Evolutionary conservation across 441 rosid genomes (phyloP), one percentile per base, ranked within the genome.

Genomic region (Flueggea neowawraea): DNA sequence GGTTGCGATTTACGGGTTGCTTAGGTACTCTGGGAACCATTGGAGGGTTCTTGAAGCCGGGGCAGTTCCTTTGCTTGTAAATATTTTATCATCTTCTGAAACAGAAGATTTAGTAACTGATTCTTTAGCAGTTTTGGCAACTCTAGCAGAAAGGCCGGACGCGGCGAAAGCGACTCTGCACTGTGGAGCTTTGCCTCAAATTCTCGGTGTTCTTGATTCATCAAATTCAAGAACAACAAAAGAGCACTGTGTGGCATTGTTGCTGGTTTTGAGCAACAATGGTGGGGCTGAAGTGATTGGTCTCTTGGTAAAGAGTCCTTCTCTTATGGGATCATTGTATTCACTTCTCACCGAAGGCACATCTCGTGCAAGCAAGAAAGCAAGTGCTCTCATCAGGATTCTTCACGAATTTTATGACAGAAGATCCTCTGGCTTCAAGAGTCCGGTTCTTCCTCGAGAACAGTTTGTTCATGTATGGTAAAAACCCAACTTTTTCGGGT

Each of bases 241-340:
- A 53, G 89, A 93, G 75, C 76, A 82, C 33, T 82, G 97, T 31
- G 87, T 84, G 45, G 71, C 75, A 59, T 57, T 86, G 82, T 75
- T 93, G 81, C 71, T 86, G 58, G 89, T 81, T 66, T 58, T 90
- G 48, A 83, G 92, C 74, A 48, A 71, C 64, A 88, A 82, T 73
- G 92, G 92, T 11, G 96, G 92, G 12, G 54, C 56, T 33, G 82
- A 82, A 71, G 94, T 77, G 69, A 80, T 88, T 12, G 74, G 75
- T 50, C 55, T 57, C 14, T 63, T 88, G 64, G 83, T 64, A 51
- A 83, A 80, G 73, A 77, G 69, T 70, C 75, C 84, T 65, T 70
- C 89, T 33, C 71, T 90, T 0, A 88, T 84, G 87, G 81, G 66
- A 58, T 80, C 92, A 4, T 79, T 90, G 64, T 90, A 90, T 74